A percentile compares a stretch with the other conserved stretches of the same genome.
Conservation (phyloP, 75 land plant species). For the Sequoia sempervirens region DNA sequence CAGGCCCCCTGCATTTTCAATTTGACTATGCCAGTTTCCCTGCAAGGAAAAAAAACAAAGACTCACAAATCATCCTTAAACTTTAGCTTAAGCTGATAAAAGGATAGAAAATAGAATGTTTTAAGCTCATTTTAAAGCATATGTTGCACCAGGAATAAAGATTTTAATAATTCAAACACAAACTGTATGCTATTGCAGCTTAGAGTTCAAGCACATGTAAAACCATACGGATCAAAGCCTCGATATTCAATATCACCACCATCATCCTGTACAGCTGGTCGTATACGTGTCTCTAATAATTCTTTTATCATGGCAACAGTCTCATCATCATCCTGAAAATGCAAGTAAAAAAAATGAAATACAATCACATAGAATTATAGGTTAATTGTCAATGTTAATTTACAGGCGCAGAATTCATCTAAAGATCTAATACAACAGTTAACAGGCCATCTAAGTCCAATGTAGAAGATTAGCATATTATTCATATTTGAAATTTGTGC, state of each 20-base stretch:
- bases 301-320: conserved; percentile 98
- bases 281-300: conserved; percentile 86
- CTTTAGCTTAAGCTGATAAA: neutral
- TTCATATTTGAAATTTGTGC: neutral
- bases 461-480: neutral
- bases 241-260: conserved; percentile 97
- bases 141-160: neutral
- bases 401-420: neutral
- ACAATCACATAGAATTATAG: neutral
- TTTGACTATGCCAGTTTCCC: conserved; percentile 85
- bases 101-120: neutral
- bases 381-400: neutral
- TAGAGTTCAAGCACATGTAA: conserved; percentile 3
- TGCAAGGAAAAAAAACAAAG: conserved; percentile 7
- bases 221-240: conserved; percentile 70
- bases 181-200: neutral
- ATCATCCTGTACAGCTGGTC: conserved; percentile 98
- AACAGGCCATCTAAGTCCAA: neutral
- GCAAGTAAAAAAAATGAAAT: neutral
- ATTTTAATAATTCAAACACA: neutral
- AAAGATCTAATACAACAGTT: neutral
- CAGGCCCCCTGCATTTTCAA: conserved; percentile 98
- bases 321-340: conserved; percentile 86
- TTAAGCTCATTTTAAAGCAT: neutral
- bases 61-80: neutral